phyloP scores from a whole-genome alignment of 192 early-diverging fungal species.

The Haplosporangium gracile region DNA sequence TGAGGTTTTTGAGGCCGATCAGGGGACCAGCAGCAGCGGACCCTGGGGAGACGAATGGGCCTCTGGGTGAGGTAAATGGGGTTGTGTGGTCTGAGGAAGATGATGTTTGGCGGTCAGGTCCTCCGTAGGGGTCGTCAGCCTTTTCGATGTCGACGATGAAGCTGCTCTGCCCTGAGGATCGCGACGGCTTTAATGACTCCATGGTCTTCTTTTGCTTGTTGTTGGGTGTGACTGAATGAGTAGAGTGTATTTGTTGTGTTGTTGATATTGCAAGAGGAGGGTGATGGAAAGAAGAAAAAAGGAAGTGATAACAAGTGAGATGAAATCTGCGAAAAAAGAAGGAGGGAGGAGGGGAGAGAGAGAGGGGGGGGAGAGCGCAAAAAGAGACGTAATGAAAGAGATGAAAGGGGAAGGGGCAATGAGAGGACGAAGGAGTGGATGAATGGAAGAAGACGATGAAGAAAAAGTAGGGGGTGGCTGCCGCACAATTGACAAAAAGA shows the following conservation, averaged over 20 bases:
- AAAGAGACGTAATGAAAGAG: not conserved
- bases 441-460: not conserved
- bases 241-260: not conserved
- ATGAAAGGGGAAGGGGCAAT: not conserved
- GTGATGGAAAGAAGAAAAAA: not conserved
- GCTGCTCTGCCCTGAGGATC: not conserved
- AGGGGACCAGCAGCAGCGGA: slow-evolving; percentile 25
- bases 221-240: too few relatives aligned
- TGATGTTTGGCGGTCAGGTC: not conserved
- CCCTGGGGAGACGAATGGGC: slow-evolving; percentile 5
- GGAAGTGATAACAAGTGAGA: not conserved
- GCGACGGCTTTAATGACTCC: slow-evolving; percentile 16
- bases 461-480: not conserved
- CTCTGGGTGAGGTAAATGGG: not conserved
- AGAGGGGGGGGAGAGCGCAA: not conserved
- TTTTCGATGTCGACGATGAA: slow-evolving; percentile 43
- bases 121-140: not conserved
- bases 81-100: not conserved
- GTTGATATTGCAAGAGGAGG: not conserved
- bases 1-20: slow-evolving; percentile 28
- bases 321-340: not conserved
- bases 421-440: not conserved
- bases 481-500: too few relatives aligned
- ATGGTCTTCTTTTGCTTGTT: slow-evolving; percentile 6
- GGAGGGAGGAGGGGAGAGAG: not conserved